Conservation (phyloP, 306 rosid species). For the Sechiopsis laciniata region DNA sequence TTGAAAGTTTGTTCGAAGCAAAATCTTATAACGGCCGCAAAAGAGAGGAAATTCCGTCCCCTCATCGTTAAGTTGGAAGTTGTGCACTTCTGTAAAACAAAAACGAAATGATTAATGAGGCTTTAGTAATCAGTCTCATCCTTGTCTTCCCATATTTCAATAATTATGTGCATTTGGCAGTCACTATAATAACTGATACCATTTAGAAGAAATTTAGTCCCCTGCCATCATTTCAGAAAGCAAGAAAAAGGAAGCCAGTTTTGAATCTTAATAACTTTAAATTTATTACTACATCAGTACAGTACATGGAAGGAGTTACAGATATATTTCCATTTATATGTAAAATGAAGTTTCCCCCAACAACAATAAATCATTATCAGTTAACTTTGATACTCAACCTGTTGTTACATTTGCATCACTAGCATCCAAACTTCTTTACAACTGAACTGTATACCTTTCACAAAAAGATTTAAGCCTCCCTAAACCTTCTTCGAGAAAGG, state of each 20-base stretch:
- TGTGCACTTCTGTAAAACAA: no score
- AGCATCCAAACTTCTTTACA: conserved; percentile 2
- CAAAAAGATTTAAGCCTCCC: conserved; percentile 41
- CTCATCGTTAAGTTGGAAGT: no score
- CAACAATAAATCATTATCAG: background rate
- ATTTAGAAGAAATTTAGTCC: background rate
- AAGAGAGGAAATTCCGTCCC: no score
- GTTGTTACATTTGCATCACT: background rate
- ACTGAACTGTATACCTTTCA: conserved; percentile 29
- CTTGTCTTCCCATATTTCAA: no score
- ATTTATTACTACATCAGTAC: background rate
- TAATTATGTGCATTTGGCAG: background rate
- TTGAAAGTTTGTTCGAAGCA: no score
- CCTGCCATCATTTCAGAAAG: background rate
- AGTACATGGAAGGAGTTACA: background rate
- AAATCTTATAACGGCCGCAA: no score
- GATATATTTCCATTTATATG: background rate
- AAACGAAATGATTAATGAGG: no score
- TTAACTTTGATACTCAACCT: background rate
- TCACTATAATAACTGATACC: background rate
- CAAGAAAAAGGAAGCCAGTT: background rate
- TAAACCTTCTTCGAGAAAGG: conserved; percentile 43
- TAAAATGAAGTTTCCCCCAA: background rate
- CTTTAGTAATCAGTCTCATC: no score
- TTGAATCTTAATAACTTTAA: background rate